Base-by-base conservation (phyloP, 2,329 filamentous ascomycete genomes). In the Trichoderma sp. region DNA sequence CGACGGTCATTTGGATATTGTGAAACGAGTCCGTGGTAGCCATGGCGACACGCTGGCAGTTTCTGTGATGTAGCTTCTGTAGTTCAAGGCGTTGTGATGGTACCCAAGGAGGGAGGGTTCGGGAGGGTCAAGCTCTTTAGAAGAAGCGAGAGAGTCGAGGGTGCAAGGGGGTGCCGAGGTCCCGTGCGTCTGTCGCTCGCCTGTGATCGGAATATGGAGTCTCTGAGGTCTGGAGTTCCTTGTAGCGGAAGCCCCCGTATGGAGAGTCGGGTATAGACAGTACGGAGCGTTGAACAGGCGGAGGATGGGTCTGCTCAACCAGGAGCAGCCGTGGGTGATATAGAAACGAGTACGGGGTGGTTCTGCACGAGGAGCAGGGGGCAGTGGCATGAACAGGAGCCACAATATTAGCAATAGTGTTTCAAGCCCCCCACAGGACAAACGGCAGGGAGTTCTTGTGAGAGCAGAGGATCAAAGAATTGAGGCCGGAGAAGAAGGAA, bases 1-100 rank as follows among this genome's bases (percentile, higher is more conserved):
- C 66, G 30, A 71, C 58, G 12, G 69, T 68, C 28, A 70, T 64
- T 57, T 68, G 54, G 44, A 69, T 67, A 54, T 76, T 72, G 45
- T 68, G 67, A 64, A 70, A 69, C 59, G 70, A 39, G 48, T 72
- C 68, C 43, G 45, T 66, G 14, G 34, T n/a, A 52, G 63, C 52
- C 66, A 67, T 67, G 14, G 26, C 14, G 41, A 15, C 12, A 26
- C 43, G 28, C 15, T 47, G 26, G 39, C 48, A 21, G 9, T 19
- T 3, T 34, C 12, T 30, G 5, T 14, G 21, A 24, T 24, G 21
- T 24, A 21, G 14, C 15, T 3, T 34, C 12, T 30, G 5, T 14
- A 30, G 39, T 7, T 3, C n/a, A 54, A 54, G 41, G 44, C 3
- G 47, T 52, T 17, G 50, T 26, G 14, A 41, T 43, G 19, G 7